These are phyloP conservation scores for Glonium stellatum DNA, from an alignment of 495 filamentous ascomycete species.

Conservation along the genomic window DNA sequence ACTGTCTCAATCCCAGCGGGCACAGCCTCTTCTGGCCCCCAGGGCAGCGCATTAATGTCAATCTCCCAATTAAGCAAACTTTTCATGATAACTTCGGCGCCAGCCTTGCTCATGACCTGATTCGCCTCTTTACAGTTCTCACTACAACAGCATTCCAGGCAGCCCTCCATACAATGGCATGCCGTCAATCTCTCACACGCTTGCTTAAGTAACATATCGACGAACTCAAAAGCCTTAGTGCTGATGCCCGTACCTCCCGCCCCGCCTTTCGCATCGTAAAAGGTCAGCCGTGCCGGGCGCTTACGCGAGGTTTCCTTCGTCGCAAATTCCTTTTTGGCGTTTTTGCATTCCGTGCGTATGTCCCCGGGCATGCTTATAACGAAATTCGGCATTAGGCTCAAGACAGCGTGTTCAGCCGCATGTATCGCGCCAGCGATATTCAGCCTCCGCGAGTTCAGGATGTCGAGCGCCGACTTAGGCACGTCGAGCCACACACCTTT, in stretches of 20 bases:
- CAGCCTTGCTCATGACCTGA: constrained; percentile 88
- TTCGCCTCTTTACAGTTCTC: constrained; percentile 85
- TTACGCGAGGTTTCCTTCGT: constrained; percentile 69
- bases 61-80: constrained; percentile 63
- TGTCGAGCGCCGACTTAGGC: constrained; percentile 67
- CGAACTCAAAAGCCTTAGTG: constrained; percentile 86
- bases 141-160: constrained; percentile 80
- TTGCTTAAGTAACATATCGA: constrained; percentile 68
- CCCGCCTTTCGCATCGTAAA: constrained; percentile 92
- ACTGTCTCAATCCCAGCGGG: constrained; percentile 80
- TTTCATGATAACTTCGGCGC: constrained; percentile 71
- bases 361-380: constrained; percentile 81
- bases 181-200: constrained; percentile 71
- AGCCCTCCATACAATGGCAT: constrained; percentile 68
- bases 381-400: constrained; percentile 81
- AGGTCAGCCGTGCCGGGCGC: constrained; percentile 79
- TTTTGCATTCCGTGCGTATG: constrained; percentile 91
- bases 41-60: constrained; percentile 68
- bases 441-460: constrained; percentile 61
- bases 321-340: constrained; percentile 68
- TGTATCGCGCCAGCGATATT: constrained; percentile 89
- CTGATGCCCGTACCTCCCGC: constrained; percentile 76
- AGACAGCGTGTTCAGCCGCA: constrained; percentile 84
- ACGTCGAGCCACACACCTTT: constrained; percentile 98
- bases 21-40: constrained; percentile 62